Evolutionary conservation across 108 stramenopile genomes (phyloP).

Genomic region (Nitzschia inconspicua): DNA sequence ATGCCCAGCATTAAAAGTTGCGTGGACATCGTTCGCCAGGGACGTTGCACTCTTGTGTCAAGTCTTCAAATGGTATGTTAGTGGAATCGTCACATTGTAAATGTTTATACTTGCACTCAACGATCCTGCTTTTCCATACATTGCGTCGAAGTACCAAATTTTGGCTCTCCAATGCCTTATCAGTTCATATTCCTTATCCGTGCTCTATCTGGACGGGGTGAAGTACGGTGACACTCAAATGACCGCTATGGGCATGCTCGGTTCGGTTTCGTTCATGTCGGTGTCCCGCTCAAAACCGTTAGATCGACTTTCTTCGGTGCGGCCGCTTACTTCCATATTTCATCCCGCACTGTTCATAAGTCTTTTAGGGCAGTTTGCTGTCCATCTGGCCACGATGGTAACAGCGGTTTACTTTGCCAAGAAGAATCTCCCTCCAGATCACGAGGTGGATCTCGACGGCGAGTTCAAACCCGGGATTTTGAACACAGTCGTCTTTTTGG

Average conservation of each 20-base stretch:
- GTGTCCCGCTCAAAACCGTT: slow-evolving; percentile 93
- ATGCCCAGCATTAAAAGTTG: slow-evolving; percentile 95
- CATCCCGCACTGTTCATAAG: slow-evolving; percentile 92
- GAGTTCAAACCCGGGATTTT: slow-evolving; percentile 91
- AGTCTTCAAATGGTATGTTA: slow-evolving; percentile 84
- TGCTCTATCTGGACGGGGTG: slow-evolving; percentile 95
- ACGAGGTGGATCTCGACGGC: slow-evolving; percentile 88
- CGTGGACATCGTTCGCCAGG: slow-evolving; percentile 96
- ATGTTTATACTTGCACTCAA: background rate
- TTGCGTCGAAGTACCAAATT: slow-evolving; percentile 80
- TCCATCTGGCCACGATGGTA: slow-evolving; percentile 90
- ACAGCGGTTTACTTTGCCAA: slow-evolving; percentile 77
- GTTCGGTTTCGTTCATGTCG: slow-evolving; percentile 90
- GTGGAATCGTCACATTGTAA: background rate
- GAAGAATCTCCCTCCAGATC: slow-evolving; percentile 72
- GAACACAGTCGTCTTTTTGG: slow-evolving; percentile 92
- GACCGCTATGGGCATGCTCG: slow-evolving; percentile 92
- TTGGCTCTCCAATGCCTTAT: slow-evolving; percentile 95
- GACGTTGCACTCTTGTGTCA: slow-evolving; percentile 87
- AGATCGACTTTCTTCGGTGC: slow-evolving; percentile 85
- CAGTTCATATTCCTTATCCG: slow-evolving; percentile 94
- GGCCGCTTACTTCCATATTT: slow-evolving; percentile 94
- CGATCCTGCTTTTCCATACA: background rate
- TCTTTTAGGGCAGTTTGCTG: slow-evolving; percentile 90
- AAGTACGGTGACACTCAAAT: slow-evolving; percentile 97